phyloP scores from a whole-genome alignment of 2,329 filamentous ascomycete genomes.

The Hypoxylon sp. region DNA sequence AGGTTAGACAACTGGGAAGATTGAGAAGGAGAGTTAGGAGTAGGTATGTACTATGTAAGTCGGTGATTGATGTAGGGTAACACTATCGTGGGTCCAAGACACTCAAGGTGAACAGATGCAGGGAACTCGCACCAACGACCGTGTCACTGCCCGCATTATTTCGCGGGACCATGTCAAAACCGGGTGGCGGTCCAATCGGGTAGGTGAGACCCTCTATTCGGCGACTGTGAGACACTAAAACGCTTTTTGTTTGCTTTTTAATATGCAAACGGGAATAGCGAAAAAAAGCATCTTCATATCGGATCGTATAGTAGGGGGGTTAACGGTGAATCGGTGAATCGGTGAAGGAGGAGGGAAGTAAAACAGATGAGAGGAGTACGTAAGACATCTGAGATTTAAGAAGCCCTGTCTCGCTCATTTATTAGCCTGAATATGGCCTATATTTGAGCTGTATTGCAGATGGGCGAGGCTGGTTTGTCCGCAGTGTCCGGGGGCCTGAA shows the following conservation, averaged over 20 bases:
- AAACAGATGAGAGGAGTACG: slow-evolving; percentile 7
- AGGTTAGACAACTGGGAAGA: slow-evolving; percentile 11
- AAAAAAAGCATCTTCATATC: background rate
- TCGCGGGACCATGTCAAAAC: background rate
- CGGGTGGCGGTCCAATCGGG: slow-evolving; percentile 25
- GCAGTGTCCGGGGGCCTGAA: slow-evolving; percentile 3
- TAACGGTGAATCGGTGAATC: no score
- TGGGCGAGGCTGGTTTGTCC: slow-evolving; percentile 9
- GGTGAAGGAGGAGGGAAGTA: background rate
- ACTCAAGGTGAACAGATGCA: slow-evolving; percentile 17
- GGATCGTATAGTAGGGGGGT: background rate
- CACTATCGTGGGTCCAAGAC: slow-evolving; percentile 18
- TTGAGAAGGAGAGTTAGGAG: background rate
- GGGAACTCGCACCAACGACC: background rate
- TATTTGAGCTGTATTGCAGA: slow-evolving; percentile 2
- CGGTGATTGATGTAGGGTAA: slow-evolving; percentile 19
- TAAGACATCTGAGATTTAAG: slow-evolving; percentile 4
- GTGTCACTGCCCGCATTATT: slow-evolving; percentile 23
- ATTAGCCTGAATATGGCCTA: slow-evolving; percentile 19
- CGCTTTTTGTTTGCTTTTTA: slow-evolving; percentile 10
- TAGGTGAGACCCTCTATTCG: slow-evolving; percentile 25
- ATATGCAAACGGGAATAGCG: slow-evolving; percentile 7
- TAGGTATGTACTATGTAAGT: background rate
- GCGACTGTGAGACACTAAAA: slow-evolving; percentile 26
- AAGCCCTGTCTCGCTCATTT: slow-evolving; percentile 17